Percentiles rank a stretch among this genome's conserved stretches.
Conservation (phyloP, 345 rosid species). For the Linum trigynum region DNA sequence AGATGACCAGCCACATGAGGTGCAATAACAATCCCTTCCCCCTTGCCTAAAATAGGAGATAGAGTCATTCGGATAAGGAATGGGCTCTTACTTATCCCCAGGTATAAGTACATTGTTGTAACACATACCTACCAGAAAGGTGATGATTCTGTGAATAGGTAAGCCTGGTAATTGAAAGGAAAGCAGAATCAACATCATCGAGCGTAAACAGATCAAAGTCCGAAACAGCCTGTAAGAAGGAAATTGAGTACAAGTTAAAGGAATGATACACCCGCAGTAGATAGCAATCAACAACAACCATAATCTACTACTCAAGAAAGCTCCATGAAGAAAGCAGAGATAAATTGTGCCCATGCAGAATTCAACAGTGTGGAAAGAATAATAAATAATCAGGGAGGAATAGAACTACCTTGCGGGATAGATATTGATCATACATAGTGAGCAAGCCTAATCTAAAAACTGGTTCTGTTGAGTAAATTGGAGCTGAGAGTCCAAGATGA, state of each 20-base stretch:
- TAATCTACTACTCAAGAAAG: too few species aligned
- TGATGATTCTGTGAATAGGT: constrained; percentile 83
- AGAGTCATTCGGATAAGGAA: background rate
- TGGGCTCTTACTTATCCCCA: background rate
- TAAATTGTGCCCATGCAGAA: background rate
- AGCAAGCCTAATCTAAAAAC: constrained; percentile 73
- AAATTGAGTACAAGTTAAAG: background rate
- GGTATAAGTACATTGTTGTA: background rate
- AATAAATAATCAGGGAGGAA: too few species aligned
- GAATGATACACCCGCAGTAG: background rate
- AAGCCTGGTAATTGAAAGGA: constrained; percentile 74
- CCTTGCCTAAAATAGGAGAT: constrained; percentile 48
- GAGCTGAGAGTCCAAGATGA: constrained; percentile 78
- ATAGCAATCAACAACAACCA: background rate
- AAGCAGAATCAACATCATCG: constrained; percentile 89
- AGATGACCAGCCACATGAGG: constrained; percentile 97
- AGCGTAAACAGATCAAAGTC: constrained; percentile 86
- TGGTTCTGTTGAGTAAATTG: constrained; percentile 80
- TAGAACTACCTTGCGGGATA: constrained; percentile 62
- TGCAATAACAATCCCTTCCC: constrained; percentile 91
- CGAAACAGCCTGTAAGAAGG: constrained; percentile 67
- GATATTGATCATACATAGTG: constrained; percentile 89
- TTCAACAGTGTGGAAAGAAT: background rate
- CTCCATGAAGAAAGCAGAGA: background rate
- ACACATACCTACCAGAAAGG: constrained; percentile 53